Evolutionary conservation across 148 eudicot genomes (phyloP).

Genomic region (Euryodendron excelsum): DNA sequence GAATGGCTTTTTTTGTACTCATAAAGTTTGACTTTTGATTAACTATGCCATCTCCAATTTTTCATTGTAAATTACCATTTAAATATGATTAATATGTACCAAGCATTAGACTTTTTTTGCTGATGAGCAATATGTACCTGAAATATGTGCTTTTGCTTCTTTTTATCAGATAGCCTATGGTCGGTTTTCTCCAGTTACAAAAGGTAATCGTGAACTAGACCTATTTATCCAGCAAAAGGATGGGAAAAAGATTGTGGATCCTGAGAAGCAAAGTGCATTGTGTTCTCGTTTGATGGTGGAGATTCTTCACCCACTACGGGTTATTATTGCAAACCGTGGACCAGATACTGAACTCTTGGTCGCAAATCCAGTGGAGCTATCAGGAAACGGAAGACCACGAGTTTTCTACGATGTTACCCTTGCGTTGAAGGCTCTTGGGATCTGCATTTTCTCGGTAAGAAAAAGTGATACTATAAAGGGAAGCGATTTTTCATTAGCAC

Average conservation of each 20-base stretch:
- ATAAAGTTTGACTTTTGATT: background rate
- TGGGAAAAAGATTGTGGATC: slow-evolving; percentile 69
- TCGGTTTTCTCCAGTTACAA: slow-evolving; percentile 54
- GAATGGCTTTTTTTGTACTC: too few relatives aligned
- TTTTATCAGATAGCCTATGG: slow-evolving; percentile 61
- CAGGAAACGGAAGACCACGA: slow-evolving; percentile 72
- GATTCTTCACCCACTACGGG: slow-evolving; percentile 84
- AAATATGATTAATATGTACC: background rate
- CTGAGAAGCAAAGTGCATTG: slow-evolving; percentile 48
- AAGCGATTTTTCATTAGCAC: background rate
- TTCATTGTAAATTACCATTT: background rate
- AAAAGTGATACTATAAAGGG: slow-evolving; percentile 1
- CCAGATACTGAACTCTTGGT: slow-evolving; percentile 86
- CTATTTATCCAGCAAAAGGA: slow-evolving; percentile 65
- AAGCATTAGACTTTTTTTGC: background rate
- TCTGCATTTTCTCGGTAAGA: slow-evolving; percentile 81
- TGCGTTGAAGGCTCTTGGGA: slow-evolving; percentile 69
- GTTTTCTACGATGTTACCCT: slow-evolving; percentile 77
- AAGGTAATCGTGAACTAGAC: slow-evolving; percentile 67
- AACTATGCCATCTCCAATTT: background rate
- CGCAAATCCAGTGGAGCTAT: slow-evolving; percentile 81
- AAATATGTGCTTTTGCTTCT: slow-evolving; percentile 13
- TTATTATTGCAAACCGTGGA: slow-evolving; percentile 69
- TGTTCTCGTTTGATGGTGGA: slow-evolving; percentile 66
- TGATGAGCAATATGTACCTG: background rate